These are phyloP conservation scores for Tieghemostelium lacteum DNA, from an alignment of 78 protist species.

Conservation along the genomic window DNA sequence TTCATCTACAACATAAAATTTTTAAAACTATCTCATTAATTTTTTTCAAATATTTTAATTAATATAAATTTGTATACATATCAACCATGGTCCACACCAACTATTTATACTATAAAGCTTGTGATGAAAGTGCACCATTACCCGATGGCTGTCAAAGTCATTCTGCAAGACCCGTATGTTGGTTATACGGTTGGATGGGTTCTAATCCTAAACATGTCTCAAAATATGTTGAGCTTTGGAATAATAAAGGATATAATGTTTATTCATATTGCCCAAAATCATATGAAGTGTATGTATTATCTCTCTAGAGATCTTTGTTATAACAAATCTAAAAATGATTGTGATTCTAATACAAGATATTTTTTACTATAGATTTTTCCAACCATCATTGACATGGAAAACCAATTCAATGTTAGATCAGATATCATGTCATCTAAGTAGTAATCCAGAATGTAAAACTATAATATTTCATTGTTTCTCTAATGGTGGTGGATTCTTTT, in stretches of 20 bases:
- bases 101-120: too few species aligned
- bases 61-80: too few species aligned
- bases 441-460: slow-evolving; percentile 17
- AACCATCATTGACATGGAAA: background rate
- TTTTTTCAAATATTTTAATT: too few species aligned
- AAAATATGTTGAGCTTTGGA: slow-evolving; percentile 49
- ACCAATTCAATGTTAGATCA: background rate
- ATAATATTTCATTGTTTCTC: slow-evolving; percentile 28
- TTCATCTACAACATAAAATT: too few species aligned
- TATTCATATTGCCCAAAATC: slow-evolving; percentile 16
- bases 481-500: slow-evolving; percentile 74
- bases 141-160: too few species aligned
- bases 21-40: too few species aligned
- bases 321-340: background rate
- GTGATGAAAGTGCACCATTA: too few species aligned
- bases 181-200: slow-evolving; percentile 83
- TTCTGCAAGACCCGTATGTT: too few species aligned
- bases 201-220: background rate
- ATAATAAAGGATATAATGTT: slow-evolving; percentile 20
- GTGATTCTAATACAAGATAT: too few species aligned
- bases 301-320: background rate
- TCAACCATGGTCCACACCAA: too few species aligned
- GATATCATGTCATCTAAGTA: background rate
- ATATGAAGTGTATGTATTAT: slow-evolving; percentile 10
- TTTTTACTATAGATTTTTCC: background rate